Conservation (phyloP, 768 basidiomycete genomes). For the Imleria badia region DNA sequence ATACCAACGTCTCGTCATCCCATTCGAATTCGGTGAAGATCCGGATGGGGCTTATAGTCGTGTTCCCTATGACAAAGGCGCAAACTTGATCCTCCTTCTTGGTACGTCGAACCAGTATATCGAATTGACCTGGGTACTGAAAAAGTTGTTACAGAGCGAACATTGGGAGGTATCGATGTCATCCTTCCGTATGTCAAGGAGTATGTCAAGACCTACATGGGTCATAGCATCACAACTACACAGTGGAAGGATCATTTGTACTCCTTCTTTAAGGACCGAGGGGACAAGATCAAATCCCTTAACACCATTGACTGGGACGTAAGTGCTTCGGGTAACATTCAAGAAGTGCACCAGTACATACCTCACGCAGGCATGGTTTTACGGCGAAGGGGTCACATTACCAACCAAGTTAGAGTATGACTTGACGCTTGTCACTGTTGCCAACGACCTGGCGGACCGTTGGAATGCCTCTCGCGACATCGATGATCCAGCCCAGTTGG, state of each 20-base stretch:
- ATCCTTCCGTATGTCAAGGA: constrained; percentile 57
- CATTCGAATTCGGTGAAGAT: constrained; percentile 70
- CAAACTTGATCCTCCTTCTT: constrained; percentile 85
- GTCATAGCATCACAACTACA: constrained; percentile 55
- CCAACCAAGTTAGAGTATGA: constrained; percentile 55
- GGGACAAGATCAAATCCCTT: constrained; percentile 46
- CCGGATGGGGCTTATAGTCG: constrained; percentile 75
- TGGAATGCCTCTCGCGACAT: constrained; percentile 49
- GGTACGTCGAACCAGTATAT: constrained; percentile 39
- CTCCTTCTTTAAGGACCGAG: constrained; percentile 44
- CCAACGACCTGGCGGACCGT: constrained; percentile 50
- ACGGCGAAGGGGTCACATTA: constrained; percentile 51
- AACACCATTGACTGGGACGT: constrained; percentile 58
- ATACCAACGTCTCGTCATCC: constrained; percentile 77
- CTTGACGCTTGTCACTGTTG: constrained; percentile 48
- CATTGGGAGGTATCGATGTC: constrained; percentile 53
- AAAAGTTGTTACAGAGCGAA: constrained; percentile 37
- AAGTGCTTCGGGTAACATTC: constrained; percentile 14
- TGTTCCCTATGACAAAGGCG: constrained; percentile 87
- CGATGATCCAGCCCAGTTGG: constrained; percentile 30
- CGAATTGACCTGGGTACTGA: neutral
- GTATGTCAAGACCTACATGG: constrained; percentile 55
- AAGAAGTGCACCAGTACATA: neutral
- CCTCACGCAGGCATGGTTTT: constrained; percentile 48
- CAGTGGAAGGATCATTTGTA: constrained; percentile 61